Evolutionary conservation across 495 filamentous ascomycete species (phyloP).

Genomic region (Podospora didyma): DNA sequence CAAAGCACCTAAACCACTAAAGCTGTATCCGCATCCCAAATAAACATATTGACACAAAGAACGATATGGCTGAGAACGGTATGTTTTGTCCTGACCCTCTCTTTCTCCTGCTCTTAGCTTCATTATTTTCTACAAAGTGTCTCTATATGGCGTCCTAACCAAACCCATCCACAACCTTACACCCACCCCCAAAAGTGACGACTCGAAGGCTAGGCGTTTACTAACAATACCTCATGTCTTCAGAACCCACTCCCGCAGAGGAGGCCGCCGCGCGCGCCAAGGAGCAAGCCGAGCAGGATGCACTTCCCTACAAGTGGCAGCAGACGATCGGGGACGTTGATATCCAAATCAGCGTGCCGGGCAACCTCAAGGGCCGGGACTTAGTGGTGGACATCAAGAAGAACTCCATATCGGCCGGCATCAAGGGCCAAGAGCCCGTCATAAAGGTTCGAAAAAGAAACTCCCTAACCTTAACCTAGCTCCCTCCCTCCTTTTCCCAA

Average conservation of each 20-base stretch:
- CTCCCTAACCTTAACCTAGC: no score
- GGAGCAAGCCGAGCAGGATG: conserved; percentile 83
- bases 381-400: conserved; percentile 80
- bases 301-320: conserved; percentile 94
- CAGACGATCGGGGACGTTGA: conserved; percentile 94
- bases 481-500: conserved; percentile 1
- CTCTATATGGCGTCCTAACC: background rate
- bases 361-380: conserved; percentile 79
- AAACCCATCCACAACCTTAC: no score
- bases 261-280: conserved; percentile 70
- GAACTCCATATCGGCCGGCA: conserved; percentile 68
- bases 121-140: background rate
- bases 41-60: no score
- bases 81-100: background rate
- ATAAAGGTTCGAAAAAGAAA: no score
- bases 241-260: conserved; percentile 53
- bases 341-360: conserved; percentile 67
- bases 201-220: background rate
- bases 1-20: background rate
- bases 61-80: conserved; percentile 30
- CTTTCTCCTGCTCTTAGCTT: background rate
- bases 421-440: conserved; percentile 86
- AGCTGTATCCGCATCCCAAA: background rate
- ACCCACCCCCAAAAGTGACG: background rate
- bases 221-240: conserved; percentile 18